phyloP scores from a whole-genome alignment of 2,329 filamentous ascomycete genomes.

The Chaetomiaceae sp. region DNA sequence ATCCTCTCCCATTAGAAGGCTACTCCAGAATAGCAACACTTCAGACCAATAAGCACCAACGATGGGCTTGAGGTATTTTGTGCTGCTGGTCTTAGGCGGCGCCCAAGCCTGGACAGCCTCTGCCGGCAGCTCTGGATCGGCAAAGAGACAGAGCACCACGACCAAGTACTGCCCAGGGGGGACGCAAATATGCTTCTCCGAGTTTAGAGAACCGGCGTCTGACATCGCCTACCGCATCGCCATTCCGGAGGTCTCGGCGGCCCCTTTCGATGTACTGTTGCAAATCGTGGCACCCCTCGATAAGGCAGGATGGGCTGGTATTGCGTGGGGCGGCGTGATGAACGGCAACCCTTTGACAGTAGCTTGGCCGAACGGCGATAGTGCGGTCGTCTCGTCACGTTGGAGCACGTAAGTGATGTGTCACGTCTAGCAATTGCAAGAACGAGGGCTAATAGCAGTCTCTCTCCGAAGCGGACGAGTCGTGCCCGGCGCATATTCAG shows the following conservation, averaged over 20 bases:
- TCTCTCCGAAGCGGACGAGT: constrained; percentile 13
- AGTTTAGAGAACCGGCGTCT: constrained; percentile 23
- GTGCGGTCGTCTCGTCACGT: constrained; percentile 36
- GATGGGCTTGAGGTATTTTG: constrained; percentile 10
- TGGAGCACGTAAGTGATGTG: constrained; percentile 33
- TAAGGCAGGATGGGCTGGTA: constrained; percentile 35
- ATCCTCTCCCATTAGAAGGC: too few species aligned
- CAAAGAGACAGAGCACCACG: constrained; percentile 19
- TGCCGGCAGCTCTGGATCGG: not conserved
- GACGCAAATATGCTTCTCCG: constrained; percentile 29
- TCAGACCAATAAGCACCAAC: not conserved
- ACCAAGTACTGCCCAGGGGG: constrained; percentile 27
- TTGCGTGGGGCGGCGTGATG: constrained; percentile 39
- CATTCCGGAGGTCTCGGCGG: constrained; percentile 31
- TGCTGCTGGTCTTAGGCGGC: constrained; percentile 15
- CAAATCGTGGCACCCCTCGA: constrained; percentile 36
- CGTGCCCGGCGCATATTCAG: constrained; percentile 20
- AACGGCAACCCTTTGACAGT: constrained; percentile 37
- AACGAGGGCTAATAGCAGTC: not conserved
- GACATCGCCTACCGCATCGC: constrained; percentile 28
- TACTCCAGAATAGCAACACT: too few species aligned
- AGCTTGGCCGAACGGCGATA: constrained; percentile 35
- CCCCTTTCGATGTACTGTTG: constrained; percentile 35
- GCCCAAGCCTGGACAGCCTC: constrained; percentile 5
- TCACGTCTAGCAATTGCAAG: not conserved